Evolutionary conservation across 495 filamentous ascomycete genomes (phyloP), one percentile per base, ranked within the genome.

Genomic region (Glonium stellatum): DNA sequence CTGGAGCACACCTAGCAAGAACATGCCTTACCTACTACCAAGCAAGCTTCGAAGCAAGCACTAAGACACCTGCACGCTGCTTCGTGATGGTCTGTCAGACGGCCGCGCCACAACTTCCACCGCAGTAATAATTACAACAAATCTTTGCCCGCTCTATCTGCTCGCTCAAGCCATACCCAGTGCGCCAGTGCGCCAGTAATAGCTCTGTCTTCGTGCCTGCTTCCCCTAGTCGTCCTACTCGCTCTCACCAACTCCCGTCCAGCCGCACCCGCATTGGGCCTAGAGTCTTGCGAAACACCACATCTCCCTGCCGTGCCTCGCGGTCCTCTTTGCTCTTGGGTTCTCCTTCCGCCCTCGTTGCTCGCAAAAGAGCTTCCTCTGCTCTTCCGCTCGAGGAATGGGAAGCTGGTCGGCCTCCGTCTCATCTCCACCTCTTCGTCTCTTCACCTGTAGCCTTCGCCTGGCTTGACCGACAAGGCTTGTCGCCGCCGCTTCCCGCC

Each of bases 351-450:
- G 31, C 19, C 37, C 54, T 10, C 11, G 19, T 34, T 19, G 55
- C 9, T 36, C 37, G 21, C 37, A 25, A n/a, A n/a, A 23, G 18
- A 25, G 10, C 31, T 21, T 15, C 11, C 55, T 15, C 39, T 4
- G 39, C 39, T 15, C 39, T 18, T 18, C 15, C 6, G 3, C 3
- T 5, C 21, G 36, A 59, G 57, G 61, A 55, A 64, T 64, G 61
- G 57, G 57, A 56, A 64, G 53, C 31, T 19, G 41, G 25, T 12
- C 31, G 52, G 15, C 19, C 34, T n/a, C 15, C 47, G 61, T 8
- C 46, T 22, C 27, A 31, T 31, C 48, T n/a, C 22, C 15, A 36
- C 51, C 27, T 39, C 47, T 46, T 13, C 49, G 25, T 18, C 37
- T 18, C 46, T 39, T 21, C 12, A 34, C 19, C 46, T 22, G 9